Evolutionary conservation across 164 flowering plant species (phyloP).

Genomic region (Annona squamosa): DNA sequence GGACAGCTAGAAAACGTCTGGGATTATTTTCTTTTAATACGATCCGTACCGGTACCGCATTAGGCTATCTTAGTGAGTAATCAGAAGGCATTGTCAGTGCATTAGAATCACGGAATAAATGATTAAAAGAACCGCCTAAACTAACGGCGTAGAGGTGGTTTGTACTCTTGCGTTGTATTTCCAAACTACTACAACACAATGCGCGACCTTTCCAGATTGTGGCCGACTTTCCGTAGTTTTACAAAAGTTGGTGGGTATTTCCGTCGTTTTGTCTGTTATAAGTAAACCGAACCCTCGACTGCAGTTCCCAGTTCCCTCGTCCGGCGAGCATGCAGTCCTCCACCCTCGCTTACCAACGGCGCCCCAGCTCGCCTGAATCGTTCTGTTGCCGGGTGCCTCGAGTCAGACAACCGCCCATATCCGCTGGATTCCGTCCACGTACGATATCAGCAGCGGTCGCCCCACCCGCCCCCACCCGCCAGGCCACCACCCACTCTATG

Average conservation of each 20-base stretch:
- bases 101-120: background rate
- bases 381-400: background rate
- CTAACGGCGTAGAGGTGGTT: background rate
- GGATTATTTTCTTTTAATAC: too few species aligned
- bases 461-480: background rate
- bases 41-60: too few species aligned
- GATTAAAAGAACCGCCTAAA: background rate
- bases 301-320: too few species aligned
- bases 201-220: background rate
- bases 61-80: background rate
- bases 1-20: too few species aligned
- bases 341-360: background rate
- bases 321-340: background rate
- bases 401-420: background rate
- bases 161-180: background rate
- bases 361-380: background rate
- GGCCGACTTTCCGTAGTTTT: background rate
- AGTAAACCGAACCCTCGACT: background rate
- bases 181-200: background rate
- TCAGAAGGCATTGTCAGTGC: background rate
- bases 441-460: background rate
- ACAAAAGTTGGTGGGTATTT: background rate
- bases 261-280: background rate
- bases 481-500: conserved; percentile 14
- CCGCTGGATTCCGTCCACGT: background rate